Base-by-base conservation (phyloP, 2,329 filamentous ascomycete genomes). In the Simplicillium aogashimaense region DNA sequence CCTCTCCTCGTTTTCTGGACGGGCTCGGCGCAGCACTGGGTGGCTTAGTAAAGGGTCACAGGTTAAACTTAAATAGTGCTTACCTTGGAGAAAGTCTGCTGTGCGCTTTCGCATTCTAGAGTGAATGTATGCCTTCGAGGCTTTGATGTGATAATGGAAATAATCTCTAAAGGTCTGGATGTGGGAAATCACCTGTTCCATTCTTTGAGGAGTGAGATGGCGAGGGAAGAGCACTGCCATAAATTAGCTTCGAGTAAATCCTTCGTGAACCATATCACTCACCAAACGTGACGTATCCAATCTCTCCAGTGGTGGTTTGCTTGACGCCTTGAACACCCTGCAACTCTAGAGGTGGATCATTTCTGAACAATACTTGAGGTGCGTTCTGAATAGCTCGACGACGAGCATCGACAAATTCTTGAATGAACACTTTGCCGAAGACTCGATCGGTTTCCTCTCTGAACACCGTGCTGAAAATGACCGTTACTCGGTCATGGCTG, bases 81-180 rank as follows among this genome's bases (percentile, higher is more conserved):
- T 70, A 90, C 87, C 86, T 76, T 98, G 94, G 43, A 98, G 78
- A 70, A 98, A 98, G 63, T 98, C 94, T 37, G 92, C 92, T 9
- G 94, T 98, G 61, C 92, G 80, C 70, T 90, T 86, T 59, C 92
- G 82, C 92, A 98, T 98, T 56, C 94, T 80, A 29, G 89, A 94
- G 73, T 98, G 92, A 50, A 98, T 98, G 58, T 95, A 98, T 39
- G 94, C 92, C 73, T 98, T 98, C 47, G 89, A 95, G 25, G 92
- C 94, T 69, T 98, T 98, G 67, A 98, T 98, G 65, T 98, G 92
- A 64, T 99, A 99, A 65, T 99, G 92, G 74, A 99, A 98, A 66
- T 98, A 98, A 60, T 98, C 92, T 50, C 92, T 86, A 85, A 98
- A 98, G 12, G 92, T 99, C 67, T 99, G 94, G 54, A 99, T 97